phyloP scores from a whole-genome alignment of 2,329 filamentous ascomycete species.

The Aspergillus ochraceoroseus region DNA sequence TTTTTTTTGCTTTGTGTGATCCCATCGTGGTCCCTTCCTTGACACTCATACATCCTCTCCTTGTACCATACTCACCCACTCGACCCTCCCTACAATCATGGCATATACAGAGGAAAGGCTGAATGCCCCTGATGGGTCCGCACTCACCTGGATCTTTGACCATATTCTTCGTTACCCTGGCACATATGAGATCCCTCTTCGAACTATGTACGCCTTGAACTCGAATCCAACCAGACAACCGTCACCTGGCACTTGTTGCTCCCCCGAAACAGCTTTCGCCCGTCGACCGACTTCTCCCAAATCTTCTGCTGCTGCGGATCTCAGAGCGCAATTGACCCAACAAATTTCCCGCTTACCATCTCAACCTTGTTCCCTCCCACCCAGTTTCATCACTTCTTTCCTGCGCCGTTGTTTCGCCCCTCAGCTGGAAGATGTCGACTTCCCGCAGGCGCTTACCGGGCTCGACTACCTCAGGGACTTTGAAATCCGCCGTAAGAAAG shows the following conservation, averaged over 20 bases:
- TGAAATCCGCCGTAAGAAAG: constrained; percentile 55
- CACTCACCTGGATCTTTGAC: constrained; percentile 53
- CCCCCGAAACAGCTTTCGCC: constrained; percentile 36
- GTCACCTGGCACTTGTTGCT: constrained; percentile 20
- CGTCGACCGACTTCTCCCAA: constrained; percentile 31
- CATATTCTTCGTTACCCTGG: constrained; percentile 58
- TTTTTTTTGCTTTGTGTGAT: neutral
- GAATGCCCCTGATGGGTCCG: constrained; percentile 37
- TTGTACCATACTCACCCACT: neutral
- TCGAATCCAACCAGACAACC: constrained; percentile 49
- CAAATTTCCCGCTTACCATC: constrained; percentile 56
- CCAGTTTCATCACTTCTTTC: constrained; percentile 59
- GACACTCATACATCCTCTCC: neutral
- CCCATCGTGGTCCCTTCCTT: neutral
- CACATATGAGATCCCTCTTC: constrained; percentile 61
- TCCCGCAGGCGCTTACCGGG: constrained; percentile 60
- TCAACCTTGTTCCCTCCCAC: constrained; percentile 59
- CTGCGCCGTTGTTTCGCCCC: constrained; percentile 56
- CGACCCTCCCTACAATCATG: constrained; percentile 12
- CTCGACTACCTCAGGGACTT: constrained; percentile 63
- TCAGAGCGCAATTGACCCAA: constrained; percentile 41
- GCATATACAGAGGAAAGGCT: constrained; percentile 18
- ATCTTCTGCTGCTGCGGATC: constrained; percentile 39
- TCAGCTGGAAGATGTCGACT: constrained; percentile 56
- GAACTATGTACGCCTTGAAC: constrained; percentile 65